These are phyloP conservation scores for Gossypium anomalum DNA, from an alignment of 345 rosid genomes.

Conservation along the genomic window DNA sequence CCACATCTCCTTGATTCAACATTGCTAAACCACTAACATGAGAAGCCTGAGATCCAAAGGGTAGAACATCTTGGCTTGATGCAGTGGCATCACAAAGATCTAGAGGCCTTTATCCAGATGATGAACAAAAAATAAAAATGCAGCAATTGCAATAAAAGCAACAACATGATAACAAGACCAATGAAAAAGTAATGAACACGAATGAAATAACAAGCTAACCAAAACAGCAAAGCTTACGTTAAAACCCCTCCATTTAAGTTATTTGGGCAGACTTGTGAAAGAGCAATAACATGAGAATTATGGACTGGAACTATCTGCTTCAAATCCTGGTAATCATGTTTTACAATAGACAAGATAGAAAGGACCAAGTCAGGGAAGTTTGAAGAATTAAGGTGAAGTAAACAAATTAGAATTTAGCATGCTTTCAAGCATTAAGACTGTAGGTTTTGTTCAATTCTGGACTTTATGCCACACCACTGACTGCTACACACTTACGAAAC, in stretches of 20 bases:
- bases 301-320: slow-evolving; percentile 66
- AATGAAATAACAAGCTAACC: neutral
- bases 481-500: neutral
- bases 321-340: slow-evolving; percentile 70
- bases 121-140: slow-evolving; percentile 21
- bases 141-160: slow-evolving; percentile 10
- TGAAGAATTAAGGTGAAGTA: neutral
- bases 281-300: slow-evolving; percentile 68
- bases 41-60: slow-evolving; percentile 58
- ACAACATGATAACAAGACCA: slow-evolving; percentile 5
- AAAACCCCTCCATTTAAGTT: slow-evolving; percentile 62
- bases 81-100: slow-evolving; percentile 72
- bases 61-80: slow-evolving; percentile 53
- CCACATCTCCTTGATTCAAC: slow-evolving; percentile 59
- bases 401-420: slow-evolving; percentile 12
- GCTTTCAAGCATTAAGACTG: slow-evolving; percentile 9
- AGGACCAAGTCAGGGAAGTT: neutral
- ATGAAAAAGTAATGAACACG: neutral
- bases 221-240: slow-evolving; percentile 56
- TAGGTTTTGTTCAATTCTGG: slow-evolving; percentile 8
- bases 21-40: slow-evolving; percentile 49
- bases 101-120: slow-evolving; percentile 71
- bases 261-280: slow-evolving; percentile 81
- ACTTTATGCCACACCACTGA: neutral
- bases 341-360: slow-evolving; percentile 22